These are phyloP conservation scores for Metschnikowia kofuensis DNA, from an alignment of 805 yeast species.

Conservation along the genomic window DNA sequence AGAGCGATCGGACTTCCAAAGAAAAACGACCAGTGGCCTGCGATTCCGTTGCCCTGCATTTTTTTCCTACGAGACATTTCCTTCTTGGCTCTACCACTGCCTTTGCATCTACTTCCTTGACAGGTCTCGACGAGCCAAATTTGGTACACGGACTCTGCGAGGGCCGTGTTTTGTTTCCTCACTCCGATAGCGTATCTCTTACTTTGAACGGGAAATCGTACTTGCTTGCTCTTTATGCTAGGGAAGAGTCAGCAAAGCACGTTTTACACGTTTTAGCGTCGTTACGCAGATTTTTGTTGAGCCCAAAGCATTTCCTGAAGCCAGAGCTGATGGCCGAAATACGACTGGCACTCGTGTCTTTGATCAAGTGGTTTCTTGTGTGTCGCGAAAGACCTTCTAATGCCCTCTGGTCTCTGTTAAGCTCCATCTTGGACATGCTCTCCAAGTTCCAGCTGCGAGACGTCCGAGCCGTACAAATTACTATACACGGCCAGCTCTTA, in stretches of 20 bases:
- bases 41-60: conserved; percentile 4
- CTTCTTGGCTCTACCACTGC: conserved; percentile 3
- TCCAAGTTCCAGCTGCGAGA: conserved; percentile 16
- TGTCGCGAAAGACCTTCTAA: conserved; percentile 26
- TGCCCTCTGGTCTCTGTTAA: conserved; percentile 17
- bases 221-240: conserved; percentile 25
- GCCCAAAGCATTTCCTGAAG: conserved; percentile 4
- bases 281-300: conserved; percentile 18
- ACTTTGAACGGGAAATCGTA: conserved; percentile 22
- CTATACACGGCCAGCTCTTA: conserved; percentile 13
- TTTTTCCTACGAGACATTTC: conserved; percentile 10
- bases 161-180: conserved; percentile 13
- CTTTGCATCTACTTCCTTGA: conserved; percentile 2
- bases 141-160: conserved; percentile 8
- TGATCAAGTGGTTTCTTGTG: conserved; percentile 33
- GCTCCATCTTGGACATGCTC: conserved; percentile 13
- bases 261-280: conserved; percentile 19
- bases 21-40: not conserved
- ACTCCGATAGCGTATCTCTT: conserved; percentile 8
- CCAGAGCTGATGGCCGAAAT: conserved; percentile 12
- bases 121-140: conserved; percentile 8
- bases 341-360: conserved; percentile 18
- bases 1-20: conserved; percentile 23
- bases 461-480: conserved; percentile 10
- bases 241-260: conserved; percentile 17